A percentile compares a stretch with the other conserved stretches of the same genome.
Evolutionary conservation across 2,329 filamentous ascomycete species (phyloP).

Genomic region (Trichophyton equinum): DNA sequence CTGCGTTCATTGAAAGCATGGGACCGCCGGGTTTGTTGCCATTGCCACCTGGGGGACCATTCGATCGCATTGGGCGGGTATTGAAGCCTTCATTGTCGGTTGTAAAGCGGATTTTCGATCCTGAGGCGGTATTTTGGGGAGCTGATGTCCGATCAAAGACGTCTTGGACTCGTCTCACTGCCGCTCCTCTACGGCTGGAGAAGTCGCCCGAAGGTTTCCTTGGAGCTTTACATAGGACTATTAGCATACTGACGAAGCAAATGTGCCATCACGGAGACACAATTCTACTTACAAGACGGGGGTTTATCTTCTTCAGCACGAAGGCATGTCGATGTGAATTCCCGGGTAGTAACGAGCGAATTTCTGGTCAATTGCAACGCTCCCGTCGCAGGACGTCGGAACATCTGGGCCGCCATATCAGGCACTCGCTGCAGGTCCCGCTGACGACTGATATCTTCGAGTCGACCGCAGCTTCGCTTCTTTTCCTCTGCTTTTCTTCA

Average conservation of each 20-base stretch:
- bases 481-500: not conserved
- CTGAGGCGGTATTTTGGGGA: not conserved
- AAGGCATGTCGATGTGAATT: conserved; percentile 3
- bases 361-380: conserved; percentile 3
- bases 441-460: not conserved
- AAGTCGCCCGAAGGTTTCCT: not conserved
- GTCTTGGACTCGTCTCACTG: not conserved
- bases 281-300: not conserved
- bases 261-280: not conserved
- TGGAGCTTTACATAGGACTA: not conserved
- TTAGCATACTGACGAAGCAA: not conserved
- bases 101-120: not conserved
- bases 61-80: not conserved
- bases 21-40: not conserved
- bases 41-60: not conserved
- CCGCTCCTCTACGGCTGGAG: not conserved
- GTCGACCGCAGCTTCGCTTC: not conserved
- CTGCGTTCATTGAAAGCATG: not conserved
- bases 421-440: not conserved
- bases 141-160: not conserved
- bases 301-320: not conserved
- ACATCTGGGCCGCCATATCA: not conserved
- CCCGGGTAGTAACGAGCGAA: not conserved
- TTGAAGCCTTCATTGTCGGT: not conserved
- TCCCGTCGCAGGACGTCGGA: not conserved